A percentile compares a stretch with the other conserved stretches of the same genome.
Conservation (phyloP, 192 early-diverging fungal genomes). For the Backusella sp. region DNA sequence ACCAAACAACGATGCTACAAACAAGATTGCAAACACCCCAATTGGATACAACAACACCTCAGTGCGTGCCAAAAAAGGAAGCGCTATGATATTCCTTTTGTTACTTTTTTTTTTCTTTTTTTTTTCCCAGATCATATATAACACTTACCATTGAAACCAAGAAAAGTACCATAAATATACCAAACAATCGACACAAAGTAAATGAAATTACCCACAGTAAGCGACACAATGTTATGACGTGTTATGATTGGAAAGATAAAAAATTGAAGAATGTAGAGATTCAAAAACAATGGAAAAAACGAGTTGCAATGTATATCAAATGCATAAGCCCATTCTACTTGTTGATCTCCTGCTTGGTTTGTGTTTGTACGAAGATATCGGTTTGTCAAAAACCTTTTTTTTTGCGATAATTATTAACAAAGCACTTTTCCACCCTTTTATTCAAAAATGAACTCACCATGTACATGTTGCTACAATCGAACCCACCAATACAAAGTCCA, state of each 20-base stretch:
- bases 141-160: constrained; percentile 86
- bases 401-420: neutral
- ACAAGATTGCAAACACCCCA: constrained; percentile 59
- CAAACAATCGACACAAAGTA: constrained; percentile 78
- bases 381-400: constrained; percentile 70
- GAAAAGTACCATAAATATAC: constrained; percentile 88
- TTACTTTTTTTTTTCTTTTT: neutral
- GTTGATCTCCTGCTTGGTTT: constrained; percentile 80
- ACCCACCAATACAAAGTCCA: constrained; percentile 80
- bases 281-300: constrained; percentile 86
- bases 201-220: constrained; percentile 86
- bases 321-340: constrained; percentile 94
- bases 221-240: constrained; percentile 74
- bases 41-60: constrained; percentile 90
- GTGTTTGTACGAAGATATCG: constrained; percentile 74
- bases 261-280: constrained; percentile 90
- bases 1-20: constrained; percentile 64
- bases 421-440: constrained; percentile 9
- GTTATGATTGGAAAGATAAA: constrained; percentile 86
- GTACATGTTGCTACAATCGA: constrained; percentile 63
- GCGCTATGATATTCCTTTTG: constrained; percentile 52
- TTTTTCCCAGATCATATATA: neutral
- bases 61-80: constrained; percentile 91
- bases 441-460: constrained; percentile 43
- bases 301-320: constrained; percentile 98